Conservation (phyloP, 345 rosid genomes). For the Clausena lansium region DNA sequence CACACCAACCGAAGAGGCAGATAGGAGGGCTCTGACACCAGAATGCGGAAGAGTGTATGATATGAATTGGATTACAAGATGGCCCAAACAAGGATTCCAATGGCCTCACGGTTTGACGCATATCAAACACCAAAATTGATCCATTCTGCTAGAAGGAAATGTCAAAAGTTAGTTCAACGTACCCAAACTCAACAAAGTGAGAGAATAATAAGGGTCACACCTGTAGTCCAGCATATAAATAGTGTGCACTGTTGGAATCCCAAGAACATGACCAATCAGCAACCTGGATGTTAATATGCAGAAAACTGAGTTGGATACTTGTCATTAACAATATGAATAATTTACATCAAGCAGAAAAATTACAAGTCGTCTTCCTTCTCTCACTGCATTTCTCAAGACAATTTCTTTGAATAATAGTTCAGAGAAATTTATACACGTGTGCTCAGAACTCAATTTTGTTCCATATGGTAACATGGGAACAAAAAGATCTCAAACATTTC, state of each 20-base stretch:
- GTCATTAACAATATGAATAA: background rate
- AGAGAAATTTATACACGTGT: background rate
- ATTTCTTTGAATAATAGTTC: background rate
- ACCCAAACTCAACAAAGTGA: background rate
- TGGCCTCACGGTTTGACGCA: conserved; percentile 69
- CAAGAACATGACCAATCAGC: conserved; percentile 97
- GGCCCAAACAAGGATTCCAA: conserved; percentile 58
- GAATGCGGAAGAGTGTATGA: conserved; percentile 47
- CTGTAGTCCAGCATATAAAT: conserved; percentile 86
- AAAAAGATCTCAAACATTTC: background rate
- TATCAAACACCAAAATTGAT: conserved; percentile 66
- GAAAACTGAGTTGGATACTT: background rate
- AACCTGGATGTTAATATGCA: conserved; percentile 37
- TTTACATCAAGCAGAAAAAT: background rate
- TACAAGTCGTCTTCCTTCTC: background rate
- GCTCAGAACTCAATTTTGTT: background rate
- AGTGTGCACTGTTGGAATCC: conserved; percentile 61
- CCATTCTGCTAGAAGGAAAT: conserved; percentile 54
- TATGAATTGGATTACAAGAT: conserved; percentile 72
- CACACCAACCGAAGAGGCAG: conserved; percentile 83
- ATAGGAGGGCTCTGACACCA: conserved; percentile 46
- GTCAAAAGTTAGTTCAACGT: background rate
- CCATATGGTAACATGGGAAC: background rate
- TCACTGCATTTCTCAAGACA: background rate
- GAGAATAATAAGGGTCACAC: conserved; percentile 29